Percentiles rank a stretch among this genome's conserved stretches.
These are phyloP conservation scores for Monilinia fructicola DNA, from an alignment of 2,329 filamentous ascomycete species.

Conservation along the genomic window DNA sequence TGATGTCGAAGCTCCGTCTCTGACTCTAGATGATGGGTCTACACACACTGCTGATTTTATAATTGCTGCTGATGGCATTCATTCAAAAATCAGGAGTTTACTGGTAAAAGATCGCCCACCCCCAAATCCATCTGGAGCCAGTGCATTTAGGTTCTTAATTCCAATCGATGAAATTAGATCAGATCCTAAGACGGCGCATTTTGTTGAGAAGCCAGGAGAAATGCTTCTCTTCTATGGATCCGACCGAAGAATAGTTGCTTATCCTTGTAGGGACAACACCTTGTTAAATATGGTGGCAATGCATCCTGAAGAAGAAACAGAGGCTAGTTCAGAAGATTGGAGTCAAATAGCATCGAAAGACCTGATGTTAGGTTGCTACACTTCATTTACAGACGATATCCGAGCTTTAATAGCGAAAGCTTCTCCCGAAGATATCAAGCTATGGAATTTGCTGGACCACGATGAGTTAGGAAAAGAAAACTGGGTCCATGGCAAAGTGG, in stretches of 20 bases:
- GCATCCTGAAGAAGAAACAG: conserved; percentile 50
- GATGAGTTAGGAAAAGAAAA: conserved; percentile 25
- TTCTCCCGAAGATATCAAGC: conserved; percentile 49
- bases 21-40: conserved; percentile 50
- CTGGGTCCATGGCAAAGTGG: conserved; percentile 56
- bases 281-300: conserved; percentile 53
- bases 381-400: conserved; percentile 47
- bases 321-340: conserved; percentile 46
- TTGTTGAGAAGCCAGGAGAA: conserved; percentile 39
- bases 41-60: conserved; percentile 50
- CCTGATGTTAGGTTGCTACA: conserved; percentile 44
- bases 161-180: conserved; percentile 33
- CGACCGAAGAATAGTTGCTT: conserved; percentile 49
- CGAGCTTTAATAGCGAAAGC: conserved; percentile 46
- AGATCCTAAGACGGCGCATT: conserved; percentile 42
- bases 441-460: conserved; percentile 60
- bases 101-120: background rate
- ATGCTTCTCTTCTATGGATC: conserved; percentile 45
- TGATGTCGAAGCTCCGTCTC: conserved; percentile 43
- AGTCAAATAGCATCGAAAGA: conserved; percentile 43
- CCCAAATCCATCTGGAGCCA: conserved; percentile 27
- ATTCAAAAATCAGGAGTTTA: conserved; percentile 15
- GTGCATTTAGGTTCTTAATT: conserved; percentile 36
- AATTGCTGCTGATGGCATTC: conserved; percentile 56
- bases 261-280: conserved; percentile 49